Base-by-base conservation (phyloP, 225 moss, liverwort and hornwort species). In the Neckera pumila region DNA sequence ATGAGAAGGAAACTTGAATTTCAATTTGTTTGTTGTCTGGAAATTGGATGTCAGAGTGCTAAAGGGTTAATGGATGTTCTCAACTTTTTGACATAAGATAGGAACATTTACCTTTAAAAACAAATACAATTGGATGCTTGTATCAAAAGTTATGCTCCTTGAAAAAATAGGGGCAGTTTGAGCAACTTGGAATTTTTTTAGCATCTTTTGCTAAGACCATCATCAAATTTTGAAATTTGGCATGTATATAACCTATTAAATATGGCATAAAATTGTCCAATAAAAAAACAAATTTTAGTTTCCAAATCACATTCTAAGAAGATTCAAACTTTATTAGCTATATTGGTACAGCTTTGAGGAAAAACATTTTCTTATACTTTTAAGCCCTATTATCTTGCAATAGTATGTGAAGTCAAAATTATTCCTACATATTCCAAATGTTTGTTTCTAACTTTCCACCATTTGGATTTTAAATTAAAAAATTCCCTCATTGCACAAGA, bases 131-230 rank as follows among this genome's bases (percentile, higher is more conserved):
- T 14, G 15, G 15, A 76, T 76, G 23, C 3, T 4, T 3, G 3
- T 0, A 49, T 49, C 20, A 12, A 49, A 20, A 49, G 33, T 49
- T 75, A 7, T 49, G 20, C 0, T 33, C 13, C 12, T 5, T 15
- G 27, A 40, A 49, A 49, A 53, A 22, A 36, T 23, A 36, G 0
- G 0, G 2, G 34, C 0, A 13, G 2, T 5, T 34, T 0, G 3
- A 2, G 34, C 22, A 76, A 22, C 36, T 34, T 1, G 3, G 2
- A 14, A 36, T 34, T 8, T 22, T 53, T 34, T 1, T 3, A 2
- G 76, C 23, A 36, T 34, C 34, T 30, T 51, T 53, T 34, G 21
- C 0, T 12, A 1, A 0, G 5, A 33, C 3, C 20, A 0, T 49
- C 8, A 8, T 33, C 0, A 1, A 75, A 20, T 14, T 75, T 49